phyloP scores from a whole-genome alignment of 2,329 filamentous ascomycete genomes.

The Catunica adiposa region DNA sequence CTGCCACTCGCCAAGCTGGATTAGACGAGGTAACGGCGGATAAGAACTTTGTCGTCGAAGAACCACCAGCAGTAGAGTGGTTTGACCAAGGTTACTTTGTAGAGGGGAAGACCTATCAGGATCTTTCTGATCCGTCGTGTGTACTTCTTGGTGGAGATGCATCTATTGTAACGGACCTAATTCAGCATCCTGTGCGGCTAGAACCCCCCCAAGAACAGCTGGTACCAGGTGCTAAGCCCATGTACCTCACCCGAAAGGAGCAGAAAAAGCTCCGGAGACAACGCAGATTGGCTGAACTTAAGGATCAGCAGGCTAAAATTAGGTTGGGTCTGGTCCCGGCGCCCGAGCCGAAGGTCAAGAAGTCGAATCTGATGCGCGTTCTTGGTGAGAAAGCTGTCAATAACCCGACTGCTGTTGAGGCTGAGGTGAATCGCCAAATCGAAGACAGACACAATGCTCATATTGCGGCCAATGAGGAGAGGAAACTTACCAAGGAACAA shows the following conservation, averaged over 20 bases:
- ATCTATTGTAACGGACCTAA: conserved; percentile 73
- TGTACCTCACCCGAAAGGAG: conserved; percentile 83
- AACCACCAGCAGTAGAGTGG: conserved; percentile 84
- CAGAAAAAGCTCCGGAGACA: conserved; percentile 82
- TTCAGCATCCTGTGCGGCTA: conserved; percentile 83
- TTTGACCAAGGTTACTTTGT: conserved; percentile 82
- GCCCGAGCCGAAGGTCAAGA: conserved; percentile 90
- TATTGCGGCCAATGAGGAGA: conserved; percentile 60
- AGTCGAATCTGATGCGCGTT: conserved; percentile 93
- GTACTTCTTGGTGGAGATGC: conserved; percentile 65
- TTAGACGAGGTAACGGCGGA: conserved; percentile 81
- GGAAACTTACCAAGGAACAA: conserved; percentile 79
- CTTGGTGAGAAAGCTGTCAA: conserved; percentile 75
- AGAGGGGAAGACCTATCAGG: conserved; percentile 56
- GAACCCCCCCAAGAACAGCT: conserved; percentile 85
- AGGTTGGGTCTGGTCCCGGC: conserved; percentile 77
- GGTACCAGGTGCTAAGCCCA: conserved; percentile 61
- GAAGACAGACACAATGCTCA: conserved; percentile 70
- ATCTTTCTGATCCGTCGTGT: conserved; percentile 45
- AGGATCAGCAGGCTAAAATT: conserved; percentile 94
- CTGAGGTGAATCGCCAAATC: conserved; percentile 83
- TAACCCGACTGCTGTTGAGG: conserved; percentile 92
- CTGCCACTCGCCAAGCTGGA: conserved; percentile 72
- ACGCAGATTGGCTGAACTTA: conserved; percentile 77
- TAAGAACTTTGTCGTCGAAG: conserved; percentile 71